Evolutionary conservation across 2,329 filamentous ascomycete species (phyloP), one percentile per base, ranked within the genome.

Genomic region (Epichloe gansuensis): DNA sequence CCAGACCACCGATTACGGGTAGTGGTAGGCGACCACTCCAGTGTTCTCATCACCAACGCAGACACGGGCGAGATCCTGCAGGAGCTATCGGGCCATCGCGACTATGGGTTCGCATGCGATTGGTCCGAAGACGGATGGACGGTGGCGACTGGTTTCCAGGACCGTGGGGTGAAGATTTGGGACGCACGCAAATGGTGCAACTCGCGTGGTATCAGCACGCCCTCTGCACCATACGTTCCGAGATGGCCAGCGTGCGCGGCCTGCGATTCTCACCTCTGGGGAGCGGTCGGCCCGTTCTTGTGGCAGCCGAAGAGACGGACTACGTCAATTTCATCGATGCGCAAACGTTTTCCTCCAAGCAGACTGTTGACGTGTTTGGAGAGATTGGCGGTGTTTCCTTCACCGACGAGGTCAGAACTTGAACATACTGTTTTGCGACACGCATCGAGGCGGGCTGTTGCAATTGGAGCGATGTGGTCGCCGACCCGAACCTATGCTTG

Each of bases 41-140:
- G 85, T 41, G 80, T 84, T 0, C 69, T 84, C 48, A 85, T 91
- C 61, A 78, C 80, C 13, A 78, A 87, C 56, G 81, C 86, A 11
- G 85, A 88, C 52, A 81, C 77, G 12, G 82, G 85, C 13, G 69
- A 75, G 54, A 72, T 71, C 52, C 74, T 77, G 56, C 74, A 83
- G 58, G 68, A 70, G 28, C 75, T 91, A 2, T 66, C 71, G 4
- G 82, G 83, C 2, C 85, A 89, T 61, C 73, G 72, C 13, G 86
- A 90, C 61, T 86, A 77, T 58, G 85, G 82, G 2, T 91, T 91
- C 61, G 81, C 86, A 2, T 89, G 85, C 61, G 86, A 85, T 58
- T 91, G 87, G 87, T 83, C 86, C 17, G 81, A 85, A 51, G 83
- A 91, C 62, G 86, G 86, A 35, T 82, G 82, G 70, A 84, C 82